phyloP scores from a whole-genome alignment of 2,329 filamentous ascomycete species.

The Thelonectria discophora region DNA sequence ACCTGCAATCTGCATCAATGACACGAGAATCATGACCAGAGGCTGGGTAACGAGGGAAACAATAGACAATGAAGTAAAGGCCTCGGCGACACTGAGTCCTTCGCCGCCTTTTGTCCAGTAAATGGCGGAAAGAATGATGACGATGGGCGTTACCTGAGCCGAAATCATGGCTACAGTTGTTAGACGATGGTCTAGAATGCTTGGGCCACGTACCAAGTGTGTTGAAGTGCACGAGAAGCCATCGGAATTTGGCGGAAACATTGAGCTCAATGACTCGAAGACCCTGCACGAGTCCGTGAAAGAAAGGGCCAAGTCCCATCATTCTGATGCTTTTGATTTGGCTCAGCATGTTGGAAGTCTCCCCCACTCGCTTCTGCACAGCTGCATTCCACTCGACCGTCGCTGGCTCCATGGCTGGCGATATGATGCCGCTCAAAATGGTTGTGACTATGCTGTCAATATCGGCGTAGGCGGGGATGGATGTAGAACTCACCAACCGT shows the following conservation, averaged over 20 bases:
- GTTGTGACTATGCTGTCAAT: too few relatives aligned
- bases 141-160: constrained; percentile 10
- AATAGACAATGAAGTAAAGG: too few relatives aligned
- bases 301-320: constrained; percentile 30
- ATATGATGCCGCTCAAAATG: too few relatives aligned
- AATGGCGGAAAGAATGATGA: too few relatives aligned
- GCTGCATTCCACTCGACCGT: constrained; percentile 43
- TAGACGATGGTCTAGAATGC: constrained; percentile 27
- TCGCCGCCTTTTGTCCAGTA: too few relatives aligned
- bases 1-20: too few relatives aligned
- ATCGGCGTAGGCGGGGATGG: too few relatives aligned
- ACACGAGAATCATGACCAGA: too few relatives aligned
- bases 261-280: constrained; percentile 39
- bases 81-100: too few relatives aligned
- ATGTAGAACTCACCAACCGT: too few relatives aligned
- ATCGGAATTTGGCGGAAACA: constrained; percentile 32
- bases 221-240: constrained; percentile 24
- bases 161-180: constrained; percentile 21
- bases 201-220: constrained; percentile 41
- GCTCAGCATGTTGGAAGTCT: constrained; percentile 37
- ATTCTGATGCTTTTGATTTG: constrained; percentile 42
- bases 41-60: too few relatives aligned
- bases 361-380: constrained; percentile 43
- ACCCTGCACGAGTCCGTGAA: constrained; percentile 35
- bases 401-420: background rate